Conservation (phyloP, 73 alveolate species). For the Breviolum minutum region DNA sequence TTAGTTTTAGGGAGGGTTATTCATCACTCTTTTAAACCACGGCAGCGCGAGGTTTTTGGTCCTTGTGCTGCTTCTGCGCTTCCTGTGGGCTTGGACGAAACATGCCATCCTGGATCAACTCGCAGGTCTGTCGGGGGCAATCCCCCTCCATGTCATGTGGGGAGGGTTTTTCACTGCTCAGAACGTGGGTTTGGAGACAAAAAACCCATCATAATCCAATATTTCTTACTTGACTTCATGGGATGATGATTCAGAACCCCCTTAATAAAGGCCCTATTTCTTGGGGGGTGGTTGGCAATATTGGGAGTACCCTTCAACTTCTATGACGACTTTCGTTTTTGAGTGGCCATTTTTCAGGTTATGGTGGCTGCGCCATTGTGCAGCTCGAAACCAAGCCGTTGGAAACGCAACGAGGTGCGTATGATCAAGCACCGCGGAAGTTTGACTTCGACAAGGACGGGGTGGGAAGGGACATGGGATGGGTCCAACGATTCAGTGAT, state of each 20-base stretch:
- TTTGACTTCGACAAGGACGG: constrained; percentile 61
- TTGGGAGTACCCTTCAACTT: too few relatives aligned
- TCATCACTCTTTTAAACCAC: background rate
- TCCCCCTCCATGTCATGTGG: background rate
- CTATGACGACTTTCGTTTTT: background rate
- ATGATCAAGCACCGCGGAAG: background rate
- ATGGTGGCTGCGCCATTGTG: constrained; percentile 16
- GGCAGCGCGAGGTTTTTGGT: constrained; percentile 14
- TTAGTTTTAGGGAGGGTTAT: background rate
- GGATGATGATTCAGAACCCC: too few relatives aligned
- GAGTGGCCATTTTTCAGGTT: background rate
- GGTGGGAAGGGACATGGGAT: background rate
- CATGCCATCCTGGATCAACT: constrained; percentile 29
- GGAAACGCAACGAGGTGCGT: background rate
- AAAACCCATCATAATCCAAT: background rate
- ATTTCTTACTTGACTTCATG: too few relatives aligned
- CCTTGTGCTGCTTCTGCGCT: constrained; percentile 3
- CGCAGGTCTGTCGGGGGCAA: background rate
- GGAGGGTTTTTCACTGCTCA: too few relatives aligned
- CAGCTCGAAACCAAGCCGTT: constrained; percentile 21
- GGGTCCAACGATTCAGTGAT: too few relatives aligned
- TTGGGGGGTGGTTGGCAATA: too few relatives aligned
- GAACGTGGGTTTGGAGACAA: too few relatives aligned
- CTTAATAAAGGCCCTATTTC: too few relatives aligned
- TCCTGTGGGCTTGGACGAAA: constrained; percentile 14